Base-by-base conservation (phyloP, 2,329 filamentous ascomycete genomes). In the Penicillium sp. region DNA sequence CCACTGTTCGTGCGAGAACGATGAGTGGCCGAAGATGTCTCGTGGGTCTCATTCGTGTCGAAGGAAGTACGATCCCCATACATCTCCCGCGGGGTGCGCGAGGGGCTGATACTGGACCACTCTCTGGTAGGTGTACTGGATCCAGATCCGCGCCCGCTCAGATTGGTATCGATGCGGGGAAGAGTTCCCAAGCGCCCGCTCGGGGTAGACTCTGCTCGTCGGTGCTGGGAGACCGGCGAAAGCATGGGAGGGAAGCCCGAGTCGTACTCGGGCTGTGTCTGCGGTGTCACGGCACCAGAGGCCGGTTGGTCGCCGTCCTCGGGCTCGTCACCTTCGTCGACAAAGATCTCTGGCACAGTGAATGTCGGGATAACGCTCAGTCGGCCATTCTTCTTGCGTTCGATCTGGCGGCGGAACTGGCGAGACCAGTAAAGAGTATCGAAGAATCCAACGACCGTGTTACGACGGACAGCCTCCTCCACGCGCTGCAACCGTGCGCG, bases 401-500 rank as follows among this genome's bases (percentile, higher is more conserved):
- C 86, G 70, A 91, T 81, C 54, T 87, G 83, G 49, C 86, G 86
- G 63, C 90, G 87, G 80, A 97, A 97, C 62, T 85, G 83, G 43
- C 92, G 86, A 39, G 88, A 86, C 86, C 91, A 96, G 76, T 93
- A 90, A 59, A 88, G 84, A 18, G 92, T 97, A 71, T 97, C 90
- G 73, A 99, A 97, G 78, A 99, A 99, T 39, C 92, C 92, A 42
- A 94, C 84, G 9, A 99, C 94, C 27, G 92, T 86, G 59, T 93
- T 90, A 54, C 95, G 86, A 54, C 91, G 89, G 42, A 97, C 91
- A 63, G 94, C 91, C 74, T 99, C 93, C 66, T 99, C 91, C 1
- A 99, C 93, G 57, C 93, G 88, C 71, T 97, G 93, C 45, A 99
- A 81, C 49, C 93, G 86, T 31, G 92, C 91, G 58, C 93, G 87